A percentile compares a stretch with the other conserved stretches of the same genome.
Conservation (phyloP, 768 basidiomycete genomes). For the Tricholoma sp. region DNA sequence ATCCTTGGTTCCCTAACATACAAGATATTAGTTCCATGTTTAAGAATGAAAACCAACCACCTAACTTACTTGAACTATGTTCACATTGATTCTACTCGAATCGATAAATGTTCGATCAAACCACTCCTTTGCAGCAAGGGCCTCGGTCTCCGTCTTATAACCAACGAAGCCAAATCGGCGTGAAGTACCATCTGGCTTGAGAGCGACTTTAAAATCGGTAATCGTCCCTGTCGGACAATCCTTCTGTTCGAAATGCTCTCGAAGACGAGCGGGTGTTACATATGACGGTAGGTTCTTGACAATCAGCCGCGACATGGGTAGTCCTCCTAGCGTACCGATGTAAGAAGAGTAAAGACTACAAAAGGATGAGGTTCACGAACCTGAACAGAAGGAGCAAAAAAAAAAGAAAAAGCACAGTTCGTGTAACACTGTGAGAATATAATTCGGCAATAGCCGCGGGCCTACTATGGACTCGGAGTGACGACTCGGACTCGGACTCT, state of each 20-base stretch:
- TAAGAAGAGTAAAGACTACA: not conserved
- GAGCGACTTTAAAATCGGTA: conserved; percentile 83
- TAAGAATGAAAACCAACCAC: not conserved
- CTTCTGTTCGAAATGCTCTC: conserved; percentile 62
- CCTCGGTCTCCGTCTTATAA: conserved; percentile 77
- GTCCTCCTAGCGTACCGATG: not conserved
- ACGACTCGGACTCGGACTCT: too few relatives aligned
- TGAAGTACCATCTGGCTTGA: conserved; percentile 71
- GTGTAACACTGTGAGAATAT: not conserved
- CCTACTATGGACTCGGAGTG: too few relatives aligned
- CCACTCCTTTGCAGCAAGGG: conserved; percentile 70
- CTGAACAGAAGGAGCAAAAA: not conserved
- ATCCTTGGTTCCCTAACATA: conserved; percentile 58
- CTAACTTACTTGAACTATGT: conserved; percentile 66
- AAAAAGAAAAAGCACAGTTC: conserved; percentile 1
- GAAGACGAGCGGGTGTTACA: conserved; percentile 57
- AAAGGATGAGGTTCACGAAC: not conserved
- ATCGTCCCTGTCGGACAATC: conserved; percentile 61
- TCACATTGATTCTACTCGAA: conserved; percentile 70
- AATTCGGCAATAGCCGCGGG: conserved; percentile 18
- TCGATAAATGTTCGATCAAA: conserved; percentile 83
- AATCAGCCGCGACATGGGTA: conserved; percentile 76
- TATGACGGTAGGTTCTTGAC: conserved; percentile 77
- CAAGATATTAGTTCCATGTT: not conserved
- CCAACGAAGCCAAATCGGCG: conserved; percentile 92